Conservation (phyloP, 2,329 filamentous ascomycete species). For the Ophiobolus disseminans region DNA sequence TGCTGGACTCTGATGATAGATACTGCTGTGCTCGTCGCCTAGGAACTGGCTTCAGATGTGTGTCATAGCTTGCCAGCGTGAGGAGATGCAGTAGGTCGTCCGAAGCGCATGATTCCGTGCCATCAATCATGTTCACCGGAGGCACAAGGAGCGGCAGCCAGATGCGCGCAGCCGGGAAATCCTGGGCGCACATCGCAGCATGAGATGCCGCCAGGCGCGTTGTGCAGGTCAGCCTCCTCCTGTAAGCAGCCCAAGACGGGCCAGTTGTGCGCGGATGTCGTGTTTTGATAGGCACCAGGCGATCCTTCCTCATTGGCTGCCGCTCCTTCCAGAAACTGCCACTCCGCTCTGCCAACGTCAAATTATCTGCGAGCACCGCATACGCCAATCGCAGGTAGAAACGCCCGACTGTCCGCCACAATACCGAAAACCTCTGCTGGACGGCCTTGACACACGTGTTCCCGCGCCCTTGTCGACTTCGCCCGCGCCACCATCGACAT, state of each 20-base stretch:
- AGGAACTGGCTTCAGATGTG: conserved; percentile 21
- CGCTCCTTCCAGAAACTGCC: conserved; percentile 21
- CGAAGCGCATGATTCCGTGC: conserved; percentile 21
- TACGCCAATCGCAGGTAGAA: conserved; percentile 26
- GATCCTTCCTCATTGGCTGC: conserved; percentile 28
- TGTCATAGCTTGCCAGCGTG: conserved; percentile 22
- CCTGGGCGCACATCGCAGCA: conserved; percentile 35
- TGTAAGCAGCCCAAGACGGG: conserved; percentile 10
- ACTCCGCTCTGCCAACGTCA: conserved; percentile 32
- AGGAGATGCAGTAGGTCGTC: conserved; percentile 20
- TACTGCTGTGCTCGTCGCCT: conserved; percentile 24
- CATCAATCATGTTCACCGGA: conserved; percentile 24
- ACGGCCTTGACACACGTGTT: conserved; percentile 20
- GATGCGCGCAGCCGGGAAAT: conserved; percentile 37
- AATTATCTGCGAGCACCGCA: conserved; percentile 25
- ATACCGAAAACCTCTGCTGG: conserved; percentile 10
- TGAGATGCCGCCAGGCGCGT: conserved; percentile 25
- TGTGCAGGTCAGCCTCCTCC: conserved; percentile 25
- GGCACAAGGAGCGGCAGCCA: conserved; percentile 23
- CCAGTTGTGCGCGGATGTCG: conserved; percentile 9
- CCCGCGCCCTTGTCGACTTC: conserved; percentile 19
- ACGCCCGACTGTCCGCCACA: conserved; percentile 27
- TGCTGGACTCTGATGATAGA: too few species aligned
- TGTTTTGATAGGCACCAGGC: conserved; percentile 13
- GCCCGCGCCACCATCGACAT: conserved; percentile 28